Base-by-base conservation (phyloP, 192 early-diverging fungal species). In the Lunasporangiospora selenospora region DNA sequence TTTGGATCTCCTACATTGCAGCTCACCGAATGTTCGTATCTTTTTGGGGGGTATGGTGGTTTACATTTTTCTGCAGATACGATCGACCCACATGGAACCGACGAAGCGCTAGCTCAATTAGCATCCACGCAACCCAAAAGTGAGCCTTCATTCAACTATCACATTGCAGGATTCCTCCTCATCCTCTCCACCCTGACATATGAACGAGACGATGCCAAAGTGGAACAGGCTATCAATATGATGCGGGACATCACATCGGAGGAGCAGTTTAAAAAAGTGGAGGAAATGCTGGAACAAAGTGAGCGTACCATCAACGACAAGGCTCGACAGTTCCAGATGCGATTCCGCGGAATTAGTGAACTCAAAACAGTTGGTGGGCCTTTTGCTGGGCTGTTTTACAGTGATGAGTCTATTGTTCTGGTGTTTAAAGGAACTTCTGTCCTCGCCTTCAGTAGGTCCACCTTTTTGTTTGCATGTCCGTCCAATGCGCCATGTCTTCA, bases 371-470 rank as follows among this genome's bases (percentile, higher is more conserved):
- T 83, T 1, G 82, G 82, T 2, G 82, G 82, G 3, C 77, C 80
- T 0, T 83, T 76, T 53, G 69, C 69, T 52, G 82, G 82, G 2
- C 55, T 85, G 49, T 85, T 81, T 3, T 61, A 70, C n/a, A 59
- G 66, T 30, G 58, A 79, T 7, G 78, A 79, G 3, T 65, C 73
- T 19, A 83, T 85, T 26, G 66, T 81, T 10, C 51, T 81, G 15
- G 67, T 60, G 15, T 80, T 79, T 33, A 83, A 83, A 44, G 83
- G 83, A 23, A 83, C 83, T 0, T 83, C 81, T 6, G 63, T 80
- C 13, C 75, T 80, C 13, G 77, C 77, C 26, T 83, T 81, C 40
- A 67, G 65, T 67, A 67, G 53, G 65, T 31, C 10, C 6, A 16
- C 3, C 40, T 4, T 39, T 23, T 61, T 18, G 50, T 13, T n/a